Conservation (phyloP, 2,329 filamentous ascomycete species). For the Chrysoporthe cubensis region DNA sequence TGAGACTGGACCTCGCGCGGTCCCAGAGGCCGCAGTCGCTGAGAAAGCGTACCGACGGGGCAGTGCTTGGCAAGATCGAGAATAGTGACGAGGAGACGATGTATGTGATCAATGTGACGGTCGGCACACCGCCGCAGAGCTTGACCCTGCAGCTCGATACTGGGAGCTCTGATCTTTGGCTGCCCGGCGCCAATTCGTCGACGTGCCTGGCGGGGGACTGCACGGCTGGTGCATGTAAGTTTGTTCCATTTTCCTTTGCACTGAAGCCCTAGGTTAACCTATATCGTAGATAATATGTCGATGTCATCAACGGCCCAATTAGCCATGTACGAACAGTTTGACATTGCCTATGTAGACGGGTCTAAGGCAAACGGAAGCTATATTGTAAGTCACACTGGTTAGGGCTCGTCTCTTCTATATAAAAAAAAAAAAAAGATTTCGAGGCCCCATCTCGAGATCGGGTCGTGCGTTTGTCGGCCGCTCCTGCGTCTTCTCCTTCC, state of each 20-base stretch:
- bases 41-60: not conserved
- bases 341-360: not conserved
- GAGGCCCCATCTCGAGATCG: not conserved
- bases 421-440: too few relatives aligned
- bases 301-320: constrained; percentile 1
- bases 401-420: not conserved
- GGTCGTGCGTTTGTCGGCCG: too few relatives aligned
- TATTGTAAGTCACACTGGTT: not conserved
- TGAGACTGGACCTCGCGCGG: constrained; percentile 1
- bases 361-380: not conserved
- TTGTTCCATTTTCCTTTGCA: not conserved
- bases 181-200: not conserved
- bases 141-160: constrained; percentile 10
- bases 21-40: not conserved
- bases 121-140: constrained; percentile 15
- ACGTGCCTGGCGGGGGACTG: constrained; percentile 7
- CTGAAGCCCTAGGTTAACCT: not conserved
- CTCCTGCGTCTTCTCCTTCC: not conserved
- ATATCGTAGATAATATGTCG: not conserved
- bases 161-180: constrained; percentile 14
- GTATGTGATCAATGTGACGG: constrained; percentile 16
- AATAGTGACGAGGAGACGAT: not conserved
- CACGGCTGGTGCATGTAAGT: constrained; percentile 7
- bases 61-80: not conserved
- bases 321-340: not conserved